Evolutionary conservation across 176 grass and related monocot genomes (phyloP).

Genomic region (Cenchrus americanus): DNA sequence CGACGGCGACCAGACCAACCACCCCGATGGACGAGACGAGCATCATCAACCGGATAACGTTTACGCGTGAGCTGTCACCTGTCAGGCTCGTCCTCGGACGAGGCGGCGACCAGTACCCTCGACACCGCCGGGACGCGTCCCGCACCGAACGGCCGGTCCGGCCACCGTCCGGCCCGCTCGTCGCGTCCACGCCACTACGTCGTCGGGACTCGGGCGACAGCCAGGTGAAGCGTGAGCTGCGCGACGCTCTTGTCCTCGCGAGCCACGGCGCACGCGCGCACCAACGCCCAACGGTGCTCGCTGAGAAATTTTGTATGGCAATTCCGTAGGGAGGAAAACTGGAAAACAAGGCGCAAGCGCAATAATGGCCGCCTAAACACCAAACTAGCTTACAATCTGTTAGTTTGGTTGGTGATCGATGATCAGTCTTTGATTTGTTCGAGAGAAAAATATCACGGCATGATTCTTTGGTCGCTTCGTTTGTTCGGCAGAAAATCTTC

Average conservation of each 20-base stretch:
- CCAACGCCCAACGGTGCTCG: too few relatives aligned
- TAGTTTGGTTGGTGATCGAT: too few relatives aligned
- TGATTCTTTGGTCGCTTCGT: too few relatives aligned
- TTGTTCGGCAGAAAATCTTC: too few relatives aligned
- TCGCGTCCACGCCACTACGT: not conserved
- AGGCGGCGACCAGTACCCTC: not conserved
- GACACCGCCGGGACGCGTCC: conserved; percentile 1
- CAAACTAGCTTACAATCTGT: too few relatives aligned
- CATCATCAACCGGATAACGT: not conserved
- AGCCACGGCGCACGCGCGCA: not conserved
- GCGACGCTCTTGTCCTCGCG: not conserved
- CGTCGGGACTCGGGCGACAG: too few relatives aligned
- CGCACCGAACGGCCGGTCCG: conserved; percentile 14
- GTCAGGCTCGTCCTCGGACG: conserved; percentile 11
- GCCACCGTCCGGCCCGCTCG: not conserved
- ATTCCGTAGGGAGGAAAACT: too few relatives aligned
- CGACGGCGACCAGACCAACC: not conserved
- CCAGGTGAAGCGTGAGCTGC: not conserved
- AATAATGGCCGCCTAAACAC: too few relatives aligned
- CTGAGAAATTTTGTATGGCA: too few relatives aligned
- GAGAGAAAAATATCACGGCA: too few relatives aligned
- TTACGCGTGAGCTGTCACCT: conserved; percentile 28
- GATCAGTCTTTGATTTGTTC: too few relatives aligned
- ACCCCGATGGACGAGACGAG: not conserved
- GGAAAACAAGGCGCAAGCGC: too few relatives aligned